phyloP scores from a whole-genome alignment of 768 basidiomycete genomes.

The Clitopilus hobsonii region DNA sequence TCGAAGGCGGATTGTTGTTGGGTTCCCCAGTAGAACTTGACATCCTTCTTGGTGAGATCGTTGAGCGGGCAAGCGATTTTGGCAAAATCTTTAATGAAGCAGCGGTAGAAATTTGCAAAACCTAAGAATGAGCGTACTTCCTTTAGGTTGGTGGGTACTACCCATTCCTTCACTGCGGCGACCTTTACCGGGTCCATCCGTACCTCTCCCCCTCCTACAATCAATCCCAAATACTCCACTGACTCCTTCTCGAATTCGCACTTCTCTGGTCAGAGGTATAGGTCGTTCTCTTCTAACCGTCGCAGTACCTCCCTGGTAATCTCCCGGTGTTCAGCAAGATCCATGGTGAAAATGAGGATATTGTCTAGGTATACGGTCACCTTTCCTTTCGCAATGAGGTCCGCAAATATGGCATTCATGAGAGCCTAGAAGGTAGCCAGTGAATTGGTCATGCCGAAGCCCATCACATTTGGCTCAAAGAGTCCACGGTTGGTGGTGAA shows the following conservation, averaged over 20 bases:
- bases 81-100: constrained; percentile 34
- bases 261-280: constrained; percentile 33
- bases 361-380: constrained; percentile 40
- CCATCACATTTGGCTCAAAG: constrained; percentile 33
- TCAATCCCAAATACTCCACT: constrained; percentile 27
- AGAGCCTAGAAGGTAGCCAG: constrained; percentile 32
- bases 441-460: constrained; percentile 25
- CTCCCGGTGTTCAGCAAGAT: constrained; percentile 12
- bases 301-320: constrained; percentile 17
- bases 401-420: constrained; percentile 13
- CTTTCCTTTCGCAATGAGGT: constrained; percentile 16
- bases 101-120: constrained; percentile 39
- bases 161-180: no score
- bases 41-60: constrained; percentile 12
- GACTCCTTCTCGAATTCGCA: constrained; percentile 22
- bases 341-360: constrained; percentile 29
- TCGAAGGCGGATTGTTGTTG: background rate
- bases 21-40: no score
- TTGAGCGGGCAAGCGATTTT: constrained; percentile 25
- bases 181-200: no score
- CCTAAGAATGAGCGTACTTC: constrained; percentile 36
- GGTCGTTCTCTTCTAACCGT: constrained; percentile 20
- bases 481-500: constrained; percentile 25
- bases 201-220: no score
- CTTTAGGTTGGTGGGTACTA: constrained; percentile 21